Base-by-base conservation (phyloP, 805 yeast genomes). In the Saturnispora silvae region DNA sequence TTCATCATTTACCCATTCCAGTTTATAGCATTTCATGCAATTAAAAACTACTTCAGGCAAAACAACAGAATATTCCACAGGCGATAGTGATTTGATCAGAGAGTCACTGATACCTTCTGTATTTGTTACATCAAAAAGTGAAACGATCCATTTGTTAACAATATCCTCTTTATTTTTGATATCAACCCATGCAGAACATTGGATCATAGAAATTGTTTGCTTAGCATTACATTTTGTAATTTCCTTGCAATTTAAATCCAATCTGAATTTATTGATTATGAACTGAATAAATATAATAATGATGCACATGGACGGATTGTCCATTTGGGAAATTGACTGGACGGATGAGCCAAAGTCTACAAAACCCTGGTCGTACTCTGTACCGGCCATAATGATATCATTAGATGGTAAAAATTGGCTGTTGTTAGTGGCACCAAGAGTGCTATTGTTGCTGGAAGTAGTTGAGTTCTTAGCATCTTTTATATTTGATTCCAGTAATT, bases 91-190 rank as follows among this genome's bases (percentile, higher is more conserved):
- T 46, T 77, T 70, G 50, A 87, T 73, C 42, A 86, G 59, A 31
- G 81, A 87, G 56, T 89, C 96, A 0, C 94, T 78, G 26, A 87
- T 73, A 3, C 96, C 95, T 27, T 78, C 79, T 23, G 82, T 44
- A 38, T 53, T 52, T 2, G 49, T 40, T 17, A 47, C 41, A 43
- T 84, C 87, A 57, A 82, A 86, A 28, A 89, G 56, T 1, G 92
- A 87, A 20, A 70, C 61, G 32, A 81, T 70, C 97, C 97, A 89
- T 18, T 74, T 80, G 31, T 73, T 71, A 14, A 78, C 28, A 8
- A 38, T 40, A 16, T 29, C 25, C 22, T 41, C 45, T 6, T 32
- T 31, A 23, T 36, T 14, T 15, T n/a, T 30, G 14, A 35, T 19
- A 18, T 39, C 35, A 13, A 22, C 23, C 9, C 17, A 34, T 3